Evolutionary conservation across 139 green algal species (phyloP), one percentile per base, ranked within the genome.

Genomic region (Trebouxia sp.): DNA sequence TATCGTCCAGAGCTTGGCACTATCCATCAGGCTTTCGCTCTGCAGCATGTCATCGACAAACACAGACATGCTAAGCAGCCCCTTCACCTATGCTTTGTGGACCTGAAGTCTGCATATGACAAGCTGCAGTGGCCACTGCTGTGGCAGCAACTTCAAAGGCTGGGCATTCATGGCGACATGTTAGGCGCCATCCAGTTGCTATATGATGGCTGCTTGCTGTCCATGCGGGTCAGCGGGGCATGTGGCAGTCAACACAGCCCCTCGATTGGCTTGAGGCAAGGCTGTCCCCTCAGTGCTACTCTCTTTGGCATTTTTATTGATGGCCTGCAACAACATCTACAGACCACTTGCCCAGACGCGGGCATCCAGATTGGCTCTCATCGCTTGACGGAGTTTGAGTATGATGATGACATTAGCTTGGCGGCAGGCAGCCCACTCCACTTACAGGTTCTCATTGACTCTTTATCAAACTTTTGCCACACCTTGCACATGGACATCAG

Each of bases 21-120:
- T 26, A 75, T 75, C 35, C 65, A 75, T 28, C 65, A 75, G 37
- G 37, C 38, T 15, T 75, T 75, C 26, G 65, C 65, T 28, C 65
- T 75, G 11, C 65, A 75, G 35, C 65, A 75, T 48, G 14, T 75
- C 35, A 30, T 75, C 5, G 65, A 75, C 65, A 75, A 75, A n/a
- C 55, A 66, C 5, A 37, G 26, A 6, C 55, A 66, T 11, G 55
- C 55, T 5, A 66, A 26, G n/a, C 6, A 38, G 55, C 55, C 55
- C 5, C 12, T 66, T n/a, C n/a, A n/a, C n/a, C n/a, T n/a, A n/a
- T n/a, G n/a, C n/a, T n/a, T n/a, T n/a, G n/a, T n/a, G n/a, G 55
- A 24, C 5, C 38, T 66, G 55, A 66, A 66, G 55, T 66, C 55
- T 66, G n/a, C n/a, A n/a, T n/a, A n/a, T n/a, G n/a, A n/a, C n/a